Conservation (phyloP, 1,284 basidiomycete genomes). For the Tylopilus sp. region DNA sequence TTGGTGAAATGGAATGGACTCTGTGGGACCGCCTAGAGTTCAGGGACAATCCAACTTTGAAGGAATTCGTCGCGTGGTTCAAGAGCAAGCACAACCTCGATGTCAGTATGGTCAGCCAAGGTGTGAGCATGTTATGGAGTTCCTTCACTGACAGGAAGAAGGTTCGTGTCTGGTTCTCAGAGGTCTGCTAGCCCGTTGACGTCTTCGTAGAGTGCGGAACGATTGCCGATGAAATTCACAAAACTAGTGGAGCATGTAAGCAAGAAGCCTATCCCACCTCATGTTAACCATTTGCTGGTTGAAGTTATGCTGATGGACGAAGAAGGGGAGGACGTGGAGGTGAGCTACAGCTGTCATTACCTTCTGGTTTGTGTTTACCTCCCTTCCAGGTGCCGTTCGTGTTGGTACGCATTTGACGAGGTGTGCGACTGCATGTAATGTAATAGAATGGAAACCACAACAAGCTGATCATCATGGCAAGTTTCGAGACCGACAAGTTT, state of each 20-base stretch:
- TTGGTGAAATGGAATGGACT: slow-evolving; percentile 89
- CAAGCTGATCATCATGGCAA: neutral
- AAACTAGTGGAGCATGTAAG: slow-evolving; percentile 90
- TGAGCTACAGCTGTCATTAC: slow-evolving; percentile 28
- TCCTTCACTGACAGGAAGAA: slow-evolving; percentile 90
- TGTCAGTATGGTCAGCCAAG: slow-evolving; percentile 94
- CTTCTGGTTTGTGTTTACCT: neutral
- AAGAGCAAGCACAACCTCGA: slow-evolving; percentile 82
- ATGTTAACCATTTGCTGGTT: slow-evolving; percentile 80
- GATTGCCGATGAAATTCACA: slow-evolving; percentile 86
- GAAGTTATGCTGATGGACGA: slow-evolving; percentile 95
- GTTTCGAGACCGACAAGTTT: slow-evolving; percentile 6
- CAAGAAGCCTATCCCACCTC: slow-evolving; percentile 85
- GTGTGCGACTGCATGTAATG: slow-evolving; percentile 6
- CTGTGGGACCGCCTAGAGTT: slow-evolving; percentile 98
- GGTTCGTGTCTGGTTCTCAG: slow-evolving; percentile 39
- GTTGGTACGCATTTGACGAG: slow-evolving; percentile 47
- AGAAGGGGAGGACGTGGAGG: slow-evolving; percentile 85
- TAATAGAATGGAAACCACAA: slow-evolving; percentile 1
- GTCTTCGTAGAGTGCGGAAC: slow-evolving; percentile 69
- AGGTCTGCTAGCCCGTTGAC: neutral
- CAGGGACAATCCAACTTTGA: slow-evolving; percentile 83
- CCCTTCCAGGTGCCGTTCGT: slow-evolving; percentile 64
- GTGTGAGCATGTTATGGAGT: slow-evolving; percentile 98
- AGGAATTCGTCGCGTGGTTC: slow-evolving; percentile 87